These are phyloP conservation scores for Beauveria scarabaeidicola DNA, from an alignment of 2,329 filamentous ascomycete genomes.

Conservation along the genomic window DNA sequence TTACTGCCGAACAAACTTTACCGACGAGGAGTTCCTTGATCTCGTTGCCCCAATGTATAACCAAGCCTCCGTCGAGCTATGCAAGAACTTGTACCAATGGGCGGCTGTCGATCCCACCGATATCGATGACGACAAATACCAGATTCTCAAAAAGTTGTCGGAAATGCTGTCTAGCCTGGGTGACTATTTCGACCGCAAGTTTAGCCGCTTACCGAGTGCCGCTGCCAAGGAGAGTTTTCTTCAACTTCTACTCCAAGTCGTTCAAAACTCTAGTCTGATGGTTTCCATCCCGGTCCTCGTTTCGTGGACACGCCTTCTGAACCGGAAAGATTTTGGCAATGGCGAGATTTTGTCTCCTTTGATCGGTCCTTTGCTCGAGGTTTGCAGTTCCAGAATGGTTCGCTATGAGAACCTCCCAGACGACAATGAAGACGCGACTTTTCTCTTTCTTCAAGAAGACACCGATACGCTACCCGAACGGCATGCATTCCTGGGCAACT, in stretches of 20 bases:
- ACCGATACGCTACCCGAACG: conserved; percentile 91
- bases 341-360: conserved; percentile 53
- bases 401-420: conserved; percentile 82
- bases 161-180: conserved; percentile 85
- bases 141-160: conserved; percentile 85
- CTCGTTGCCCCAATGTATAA: conserved; percentile 75
- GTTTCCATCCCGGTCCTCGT: conserved; percentile 90
- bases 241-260: conserved; percentile 67
- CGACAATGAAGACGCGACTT: conserved; percentile 69
- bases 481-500: conserved; percentile 93
- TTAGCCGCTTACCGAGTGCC: conserved; percentile 53
- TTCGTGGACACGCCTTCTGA: conserved; percentile 77
- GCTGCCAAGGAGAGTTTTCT: conserved; percentile 67
- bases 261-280: conserved; percentile 78
- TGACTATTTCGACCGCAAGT: conserved; percentile 74
- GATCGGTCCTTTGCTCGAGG: conserved; percentile 69
- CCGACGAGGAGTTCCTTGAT: conserved; percentile 67
- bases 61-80: conserved; percentile 59
- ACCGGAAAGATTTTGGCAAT: conserved; percentile 57
- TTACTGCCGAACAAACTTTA: conserved; percentile 66
- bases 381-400: conserved; percentile 74
- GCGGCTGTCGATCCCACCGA: conserved; percentile 70
- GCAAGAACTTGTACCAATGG: conserved; percentile 71
- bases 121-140: conserved; percentile 85
- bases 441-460: conserved; percentile 80